A percentile compares a stretch with the other conserved stretches of the same genome.
phyloP scores from a whole-genome alignment of 139 green algal genomes.

The Chlamydomonas sp. region DNA sequence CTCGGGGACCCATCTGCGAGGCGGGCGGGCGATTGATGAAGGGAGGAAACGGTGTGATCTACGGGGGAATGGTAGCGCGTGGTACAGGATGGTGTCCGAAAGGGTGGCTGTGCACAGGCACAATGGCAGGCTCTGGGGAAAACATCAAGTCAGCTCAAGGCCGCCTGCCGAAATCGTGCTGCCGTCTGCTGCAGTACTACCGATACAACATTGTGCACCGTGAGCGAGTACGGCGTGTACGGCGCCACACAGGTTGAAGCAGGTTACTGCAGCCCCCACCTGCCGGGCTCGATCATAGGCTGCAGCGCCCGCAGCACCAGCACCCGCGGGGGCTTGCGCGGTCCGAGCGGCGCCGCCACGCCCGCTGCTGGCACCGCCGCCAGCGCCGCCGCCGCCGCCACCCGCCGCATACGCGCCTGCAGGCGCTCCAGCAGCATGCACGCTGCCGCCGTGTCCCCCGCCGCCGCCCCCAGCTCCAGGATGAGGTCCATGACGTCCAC shows the following conservation, averaged over 20 bases:
- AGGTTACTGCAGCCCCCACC: background rate
- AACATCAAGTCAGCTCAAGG: background rate
- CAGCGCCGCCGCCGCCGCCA: conserved; percentile 34
- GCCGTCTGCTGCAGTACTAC: background rate
- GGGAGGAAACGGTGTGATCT: background rate
- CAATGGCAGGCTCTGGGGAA: background rate
- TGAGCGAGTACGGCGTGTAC: background rate
- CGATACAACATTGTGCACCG: too few species aligned
- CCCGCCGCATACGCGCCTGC: conserved; percentile 69
- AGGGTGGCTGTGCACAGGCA: too few species aligned
- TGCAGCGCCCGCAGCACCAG: conserved; percentile 34
- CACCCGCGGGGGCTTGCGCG: background rate
- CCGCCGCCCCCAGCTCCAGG: conserved; percentile 75
- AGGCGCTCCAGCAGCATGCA: conserved; percentile 72
- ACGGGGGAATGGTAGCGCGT: background rate
- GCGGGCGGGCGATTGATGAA: background rate
- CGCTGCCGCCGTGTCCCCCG: conserved; percentile 66
- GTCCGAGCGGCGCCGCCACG: background rate
- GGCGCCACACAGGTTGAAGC: too few species aligned
- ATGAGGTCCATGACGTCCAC: conserved; percentile 87
- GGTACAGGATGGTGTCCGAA: too few species aligned
- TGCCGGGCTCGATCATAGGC: conserved; percentile 26
- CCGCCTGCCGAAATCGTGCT: background rate
- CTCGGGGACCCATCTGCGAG: conserved; percentile 67
- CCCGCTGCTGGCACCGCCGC: background rate